These are phyloP conservation scores for Asterochloris sp. DNA, from an alignment of 139 green algal genomes.

Conservation along the genomic window DNA sequence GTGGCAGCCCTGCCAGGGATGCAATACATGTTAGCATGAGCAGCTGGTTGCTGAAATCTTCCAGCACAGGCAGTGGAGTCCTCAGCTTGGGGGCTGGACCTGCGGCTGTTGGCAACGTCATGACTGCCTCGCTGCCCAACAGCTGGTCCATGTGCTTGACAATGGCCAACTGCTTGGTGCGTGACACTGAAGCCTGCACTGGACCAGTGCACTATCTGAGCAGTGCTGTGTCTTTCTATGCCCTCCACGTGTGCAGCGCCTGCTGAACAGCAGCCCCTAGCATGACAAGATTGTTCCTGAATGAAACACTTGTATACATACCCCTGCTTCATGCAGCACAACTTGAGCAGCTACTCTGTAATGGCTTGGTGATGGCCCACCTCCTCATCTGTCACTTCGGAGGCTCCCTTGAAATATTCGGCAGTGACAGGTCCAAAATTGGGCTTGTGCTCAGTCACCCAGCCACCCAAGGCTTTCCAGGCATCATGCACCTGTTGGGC, in stretches of 20 bases:
- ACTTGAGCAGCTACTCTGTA: background rate
- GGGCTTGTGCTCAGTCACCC: conserved; percentile 57
- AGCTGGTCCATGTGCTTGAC: conserved; percentile 47
- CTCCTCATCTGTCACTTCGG: conserved; percentile 47
- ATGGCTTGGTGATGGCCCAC: background rate
- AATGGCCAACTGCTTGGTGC: no score
- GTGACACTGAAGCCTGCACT: no score
- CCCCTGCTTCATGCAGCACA: no score
- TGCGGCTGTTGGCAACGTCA: conserved; percentile 70
- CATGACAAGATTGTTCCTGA: no score
- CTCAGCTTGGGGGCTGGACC: conserved; percentile 62
- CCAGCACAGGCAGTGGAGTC: conserved; percentile 46
- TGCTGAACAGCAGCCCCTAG: no score
- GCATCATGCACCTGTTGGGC: conserved; percentile 43
- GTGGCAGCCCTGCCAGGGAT: conserved; percentile 76
- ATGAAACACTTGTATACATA: no score
- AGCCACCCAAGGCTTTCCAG: conserved; percentile 73
- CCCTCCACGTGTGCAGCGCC: no score
- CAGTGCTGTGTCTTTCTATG: no score
- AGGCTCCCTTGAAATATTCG: conserved; percentile 77
- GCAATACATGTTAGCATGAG: conserved; percentile 77
- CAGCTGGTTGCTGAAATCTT: conserved; percentile 54
- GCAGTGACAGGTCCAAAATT: conserved; percentile 72
- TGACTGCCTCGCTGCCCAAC: conserved; percentile 54
- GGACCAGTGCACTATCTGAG: no score